phyloP scores from a whole-genome alignment of 192 early-diverging fungal genomes.

The Dispira parvispora region DNA sequence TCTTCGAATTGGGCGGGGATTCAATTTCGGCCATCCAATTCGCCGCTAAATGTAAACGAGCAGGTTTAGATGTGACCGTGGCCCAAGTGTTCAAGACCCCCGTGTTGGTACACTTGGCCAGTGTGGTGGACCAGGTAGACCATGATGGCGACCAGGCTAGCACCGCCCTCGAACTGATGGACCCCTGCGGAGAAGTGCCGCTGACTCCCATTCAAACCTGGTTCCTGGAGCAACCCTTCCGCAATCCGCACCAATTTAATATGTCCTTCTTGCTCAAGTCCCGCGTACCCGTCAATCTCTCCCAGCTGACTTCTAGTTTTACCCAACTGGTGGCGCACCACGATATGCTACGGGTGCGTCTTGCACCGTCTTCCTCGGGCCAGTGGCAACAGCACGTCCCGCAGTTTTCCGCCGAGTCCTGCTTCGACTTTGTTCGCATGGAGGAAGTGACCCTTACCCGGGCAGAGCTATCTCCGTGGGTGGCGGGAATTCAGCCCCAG shows the following conservation, averaged over 20 bases:
- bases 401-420: background rate
- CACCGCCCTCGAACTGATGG: background rate
- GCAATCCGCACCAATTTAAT: background rate
- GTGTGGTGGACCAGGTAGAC: background rate
- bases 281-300: background rate
- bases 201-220: conserved; percentile 8
- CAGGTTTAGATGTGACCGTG: background rate
- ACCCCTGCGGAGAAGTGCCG: background rate
- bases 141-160: background rate
- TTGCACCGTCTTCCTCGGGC: background rate
- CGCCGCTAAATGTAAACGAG: background rate
- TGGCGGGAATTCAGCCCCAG: background rate
- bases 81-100: conserved; percentile 10
- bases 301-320: background rate
- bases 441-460: background rate
- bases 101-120: conserved; percentile 4
- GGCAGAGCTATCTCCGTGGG: background rate
- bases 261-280: background rate
- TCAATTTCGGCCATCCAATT: conserved; percentile 17
- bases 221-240: conserved; percentile 5
- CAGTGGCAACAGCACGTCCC: background rate
- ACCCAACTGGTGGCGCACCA: background rate
- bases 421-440: background rate
- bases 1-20: conserved; percentile 26
- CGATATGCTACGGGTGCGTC: conserved; percentile 4